Evolutionary conservation across 1,284 basidiomycete species (phyloP).

Genomic region (Malassezia yamatoensis): DNA sequence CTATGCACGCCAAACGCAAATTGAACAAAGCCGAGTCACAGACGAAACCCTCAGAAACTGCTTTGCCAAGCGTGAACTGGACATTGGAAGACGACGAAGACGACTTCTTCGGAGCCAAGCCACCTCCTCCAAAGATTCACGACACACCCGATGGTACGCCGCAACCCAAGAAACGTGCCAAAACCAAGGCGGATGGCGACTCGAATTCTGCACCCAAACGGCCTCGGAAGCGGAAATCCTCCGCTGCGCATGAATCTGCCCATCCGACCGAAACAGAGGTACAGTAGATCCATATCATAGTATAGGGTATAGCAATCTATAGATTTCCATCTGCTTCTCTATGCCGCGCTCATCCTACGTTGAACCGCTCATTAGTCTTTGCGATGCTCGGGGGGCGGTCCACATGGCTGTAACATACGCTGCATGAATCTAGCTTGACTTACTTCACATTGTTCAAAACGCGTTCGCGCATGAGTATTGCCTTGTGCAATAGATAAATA

Average conservation of each 20-base stretch:
- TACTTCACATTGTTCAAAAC: constrained; percentile 92
- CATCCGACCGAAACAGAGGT: neutral
- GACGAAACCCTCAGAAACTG: constrained; percentile 15
- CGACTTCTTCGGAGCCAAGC: constrained; percentile 42
- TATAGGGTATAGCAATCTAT: constrained; percentile 1
- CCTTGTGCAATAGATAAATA: constrained; percentile 88
- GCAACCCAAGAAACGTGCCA: constrained; percentile 13
- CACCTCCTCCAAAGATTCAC: constrained; percentile 21
- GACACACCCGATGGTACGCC: constrained; percentile 24
- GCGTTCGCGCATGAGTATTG: constrained; percentile 74
- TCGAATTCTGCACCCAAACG: constrained; percentile 4
- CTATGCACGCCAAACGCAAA: constrained; percentile 37
- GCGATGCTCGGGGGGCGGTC: constrained; percentile 70
- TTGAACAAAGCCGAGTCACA: constrained; percentile 29
- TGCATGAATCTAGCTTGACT: constrained; percentile 49
- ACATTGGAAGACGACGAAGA: constrained; percentile 46
- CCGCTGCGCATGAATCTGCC: neutral
- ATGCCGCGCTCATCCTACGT: neutral
- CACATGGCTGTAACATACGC: constrained; percentile 97
- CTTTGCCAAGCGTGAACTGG: constrained; percentile 25
- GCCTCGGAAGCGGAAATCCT: constrained; percentile 1
- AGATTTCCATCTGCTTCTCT: neutral
- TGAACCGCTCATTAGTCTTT: neutral
- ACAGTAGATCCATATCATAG: neutral
- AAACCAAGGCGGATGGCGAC: constrained; percentile 11